Evolutionary conservation across 495 filamentous ascomycete species (phyloP), one percentile per base, ranked within the genome.

Genomic region (Letharia columbiana): DNA sequence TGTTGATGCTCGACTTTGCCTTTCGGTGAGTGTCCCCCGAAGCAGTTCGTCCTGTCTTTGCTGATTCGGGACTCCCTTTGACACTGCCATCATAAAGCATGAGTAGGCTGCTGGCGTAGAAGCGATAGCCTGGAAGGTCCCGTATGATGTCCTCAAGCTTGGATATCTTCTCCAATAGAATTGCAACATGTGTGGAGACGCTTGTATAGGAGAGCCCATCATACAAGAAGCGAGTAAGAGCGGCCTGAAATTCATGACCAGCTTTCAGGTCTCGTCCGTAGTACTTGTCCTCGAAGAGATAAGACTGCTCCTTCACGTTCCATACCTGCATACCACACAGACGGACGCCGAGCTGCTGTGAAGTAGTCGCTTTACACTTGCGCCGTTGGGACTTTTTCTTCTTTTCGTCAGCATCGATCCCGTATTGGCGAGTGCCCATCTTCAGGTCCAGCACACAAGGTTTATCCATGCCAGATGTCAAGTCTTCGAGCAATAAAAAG

Each of bases 381-480:
- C 87, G 87, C 59, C 89, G 85, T 75, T 98, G 94, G 0, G 94
- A 97, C 64, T 89, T 87, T 65, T 91, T 90, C 74, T 98, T 98
- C 77, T 94, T 92, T 50, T 92, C 87, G 60, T 82, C 84, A 12
- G 94, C 94, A 67, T 97, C 92, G n/a, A 97, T 84, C 18, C 94
- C 94, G 75, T 97, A 97, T 74, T 98, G 94, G 5, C 94, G 86
- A n/a, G 94, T 98, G 15, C 94, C 94, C 94, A 98, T 98, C 75
- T 98, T 98, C 66, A 98, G 80, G 75, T 98, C 94, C 70, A 98
- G 87, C 50, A 97, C 94, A 76, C 94, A 98, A 17, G 94, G 94
- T 42, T 89, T 87, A 72, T 89, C 90, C 93, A 98, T 97, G 44
- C 94, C 94, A 9, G 94, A 90, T 4, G 94, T 98, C 40, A 98